Percentiles rank a stretch among this genome's conserved stretches.
Conservation (phyloP, 2,329 filamentous ascomycete genomes). For the Camptophora hylomeconis region DNA sequence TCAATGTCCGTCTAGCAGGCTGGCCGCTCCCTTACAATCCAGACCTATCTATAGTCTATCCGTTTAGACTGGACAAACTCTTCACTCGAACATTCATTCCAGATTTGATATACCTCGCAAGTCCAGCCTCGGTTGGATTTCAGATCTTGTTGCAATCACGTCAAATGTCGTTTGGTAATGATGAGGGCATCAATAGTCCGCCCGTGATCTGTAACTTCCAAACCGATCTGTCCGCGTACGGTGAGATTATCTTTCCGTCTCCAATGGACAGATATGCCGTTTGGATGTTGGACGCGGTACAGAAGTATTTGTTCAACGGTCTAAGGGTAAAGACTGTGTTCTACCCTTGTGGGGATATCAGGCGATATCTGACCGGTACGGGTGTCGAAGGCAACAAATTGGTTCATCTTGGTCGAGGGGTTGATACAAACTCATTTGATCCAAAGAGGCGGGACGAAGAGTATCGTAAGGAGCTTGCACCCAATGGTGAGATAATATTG, state of each 20-base stretch:
- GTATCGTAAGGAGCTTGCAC: constrained; percentile 43
- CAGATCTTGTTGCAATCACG: constrained; percentile 57
- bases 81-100: constrained; percentile 51
- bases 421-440: constrained; percentile 50
- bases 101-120: constrained; percentile 57
- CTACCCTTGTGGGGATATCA: constrained; percentile 53
- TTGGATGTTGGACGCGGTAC: constrained; percentile 48
- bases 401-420: constrained; percentile 49
- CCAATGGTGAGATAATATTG: constrained; percentile 50
- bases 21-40: constrained; percentile 60
- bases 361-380: constrained; percentile 45
- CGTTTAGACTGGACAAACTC: constrained; percentile 50
- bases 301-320: constrained; percentile 54
- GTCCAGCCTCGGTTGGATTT: constrained; percentile 56
- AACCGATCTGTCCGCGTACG: constrained; percentile 58
- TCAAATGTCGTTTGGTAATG: too few species aligned
- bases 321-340: constrained; percentile 52
- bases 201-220: constrained; percentile 58
- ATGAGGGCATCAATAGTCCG: constrained; percentile 37
- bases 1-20: constrained; percentile 50
- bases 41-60: constrained; percentile 56
- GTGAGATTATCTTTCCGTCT: constrained; percentile 53
- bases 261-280: constrained; percentile 50
- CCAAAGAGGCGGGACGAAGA: constrained; percentile 39
- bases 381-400: constrained; percentile 45